Evolutionary conservation across 2,329 filamentous ascomycete genomes (phyloP), one percentile per base, ranked within the genome.

Genomic region (Corynespora cassiicola): DNA sequence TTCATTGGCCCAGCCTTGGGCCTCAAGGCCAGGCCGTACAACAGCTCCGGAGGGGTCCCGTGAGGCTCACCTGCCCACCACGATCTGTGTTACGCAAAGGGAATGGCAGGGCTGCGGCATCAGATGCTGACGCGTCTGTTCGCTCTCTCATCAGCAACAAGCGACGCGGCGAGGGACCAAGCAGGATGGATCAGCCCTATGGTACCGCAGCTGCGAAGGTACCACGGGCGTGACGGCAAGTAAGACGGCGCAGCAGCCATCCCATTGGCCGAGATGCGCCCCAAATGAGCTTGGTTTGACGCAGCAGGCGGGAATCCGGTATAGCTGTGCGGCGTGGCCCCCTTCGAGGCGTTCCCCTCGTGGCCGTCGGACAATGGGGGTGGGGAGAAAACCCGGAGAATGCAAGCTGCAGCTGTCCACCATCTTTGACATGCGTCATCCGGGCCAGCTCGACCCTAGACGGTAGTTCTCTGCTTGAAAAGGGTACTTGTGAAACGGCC

Each of bases 381-480:
- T 50, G 47, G 47, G 47, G 47, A 45, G 45, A 38, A 47, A 44
- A 31, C 34, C 26, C 47, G 43, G 47, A 49, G 35, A 20, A 18
- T 20, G 25, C 11, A 9, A 22, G 28, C 23, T 20, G 30, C 28
- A 42, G 28, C 32, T 42, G 28, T 36, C 28, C 29, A 31, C 9
- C 4, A 8, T 4, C 10, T 7, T 37, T n/a, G n/a, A 23, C 32
- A 18, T 14, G 16, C 28, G 7, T 29, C 19, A 38, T 27, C 32
- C 31, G 20, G n/a, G n/a, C n/a, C n/a, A n/a, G n/a, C n/a, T n/a
- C n/a, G n/a, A n/a, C n/a, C n/a, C n/a, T n/a, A n/a, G n/a, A n/a
- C n/a, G n/a, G n/a, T n/a, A n/a, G n/a, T n/a, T n/a, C n/a, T n/a
- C n/a, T n/a, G n/a, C n/a, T n/a, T n/a, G n/a, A n/a, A n/a, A n/a